Base-by-base conservation (phyloP, 169 alveolate genomes). In the Plasmodium blacklocki region DNA sequence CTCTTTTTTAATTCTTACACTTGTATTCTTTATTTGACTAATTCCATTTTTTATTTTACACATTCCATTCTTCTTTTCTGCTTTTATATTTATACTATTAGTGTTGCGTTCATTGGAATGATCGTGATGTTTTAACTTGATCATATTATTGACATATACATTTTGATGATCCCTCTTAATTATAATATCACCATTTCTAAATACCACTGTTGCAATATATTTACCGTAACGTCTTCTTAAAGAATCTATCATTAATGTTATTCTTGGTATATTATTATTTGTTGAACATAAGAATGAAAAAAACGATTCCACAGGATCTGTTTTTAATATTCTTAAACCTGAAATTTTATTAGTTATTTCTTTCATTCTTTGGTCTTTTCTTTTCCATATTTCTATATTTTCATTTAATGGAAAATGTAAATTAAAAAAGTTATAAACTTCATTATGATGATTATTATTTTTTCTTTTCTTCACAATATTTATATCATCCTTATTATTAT, bases 231-330 rank as follows among this genome's bases (percentile, higher is more conserved):
- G 68, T 50, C 86, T 62, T 63, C 86, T 93, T 62, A 94, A 75
- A 21, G 85, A 91, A 32, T 85, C 88, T 56, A 88, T 74, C 93
- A 92, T 91, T 15, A 73, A 87, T 12, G 94, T 94, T 32, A 89
- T 92, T 73, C 97, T 91, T 7, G 91, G 86, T 18, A 94, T 94
- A 64, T 95, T 95, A 89, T 95, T 95, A 80, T 95, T 95, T 14
- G 97, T 74, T 6, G 97, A 95, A 73, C 97, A 95, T 29, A 95
- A 64, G 68, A 95, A 95, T 21, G 95, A 76, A 47, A 95, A 87
- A 58, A 95, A 93, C 0, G 95, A 93, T 91, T 95, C 97, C 18
- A 93, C 86, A 3, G 96, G 90, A 8, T 91, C 94, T 4, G 72
- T n/a, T 68, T 67, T 94, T 58, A 93, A 87, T 71, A 93, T 89